Percentiles rank a stretch among this genome's conserved stretches.
Evolutionary conservation across 148 eudicot species (phyloP).

Genomic region (Nepenthes mirabilis): DNA sequence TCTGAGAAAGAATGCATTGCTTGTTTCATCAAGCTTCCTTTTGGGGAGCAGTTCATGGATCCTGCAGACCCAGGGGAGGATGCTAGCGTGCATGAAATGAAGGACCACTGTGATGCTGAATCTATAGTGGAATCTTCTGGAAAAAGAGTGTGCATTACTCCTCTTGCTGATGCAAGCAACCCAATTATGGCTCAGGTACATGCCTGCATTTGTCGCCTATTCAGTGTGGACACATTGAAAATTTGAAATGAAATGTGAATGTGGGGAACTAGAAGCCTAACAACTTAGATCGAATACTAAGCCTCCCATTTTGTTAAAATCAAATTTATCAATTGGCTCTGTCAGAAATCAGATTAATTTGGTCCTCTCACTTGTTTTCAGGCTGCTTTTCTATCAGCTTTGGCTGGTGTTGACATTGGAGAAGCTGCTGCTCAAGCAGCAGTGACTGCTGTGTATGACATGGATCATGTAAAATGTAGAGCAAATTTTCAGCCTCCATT

Average conservation of each 20-base stretch:
- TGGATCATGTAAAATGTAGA: constrained; percentile 16
- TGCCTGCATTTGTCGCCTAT: neutral
- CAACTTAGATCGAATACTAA: neutral
- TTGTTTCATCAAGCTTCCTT: constrained; percentile 87
- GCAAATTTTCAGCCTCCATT: constrained; percentile 16
- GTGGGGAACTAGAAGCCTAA: neutral
- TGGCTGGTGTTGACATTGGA: constrained; percentile 80
- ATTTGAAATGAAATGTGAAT: too few species aligned
- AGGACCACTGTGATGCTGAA: constrained; percentile 24
- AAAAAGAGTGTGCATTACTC: constrained; percentile 62
- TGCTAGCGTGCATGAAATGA: constrained; percentile 18
- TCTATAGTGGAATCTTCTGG: constrained; percentile 22
- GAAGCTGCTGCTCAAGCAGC: constrained; percentile 88
- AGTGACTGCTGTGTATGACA: constrained; percentile 46
- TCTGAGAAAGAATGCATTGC: constrained; percentile 75
- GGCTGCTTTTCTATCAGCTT: constrained; percentile 90
- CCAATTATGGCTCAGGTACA: constrained; percentile 96
- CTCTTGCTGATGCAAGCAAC: constrained; percentile 92
- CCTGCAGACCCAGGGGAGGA: constrained; percentile 37
- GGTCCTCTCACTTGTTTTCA: constrained; percentile 15
- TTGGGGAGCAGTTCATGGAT: constrained; percentile 75
- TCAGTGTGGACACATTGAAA: neutral
- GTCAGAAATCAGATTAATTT: neutral
- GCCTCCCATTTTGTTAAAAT: neutral
- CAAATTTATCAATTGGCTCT: neutral